phyloP scores from a whole-genome alignment of 2,329 filamentous ascomycete genomes.

The Karstenula rhodostoma region DNA sequence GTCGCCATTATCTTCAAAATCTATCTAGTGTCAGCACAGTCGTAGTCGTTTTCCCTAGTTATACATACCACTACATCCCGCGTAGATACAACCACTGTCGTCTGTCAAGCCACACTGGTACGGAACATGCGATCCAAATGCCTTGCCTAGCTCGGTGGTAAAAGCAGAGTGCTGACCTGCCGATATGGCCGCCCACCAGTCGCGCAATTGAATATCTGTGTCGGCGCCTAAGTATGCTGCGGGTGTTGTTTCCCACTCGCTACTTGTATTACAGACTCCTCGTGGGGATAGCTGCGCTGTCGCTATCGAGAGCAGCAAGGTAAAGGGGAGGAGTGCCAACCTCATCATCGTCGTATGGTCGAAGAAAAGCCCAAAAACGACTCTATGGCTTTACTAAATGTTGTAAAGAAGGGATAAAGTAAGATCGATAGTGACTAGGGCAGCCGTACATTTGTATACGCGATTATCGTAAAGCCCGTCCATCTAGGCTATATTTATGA shows the following conservation, averaged over 20 bases:
- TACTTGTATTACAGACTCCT: slow-evolving; percentile 5
- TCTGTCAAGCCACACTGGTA: slow-evolving; percentile 10
- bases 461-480: not conserved
- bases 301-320: not conserved
- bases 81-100: slow-evolving; percentile 9
- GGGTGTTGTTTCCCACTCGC: slow-evolving; percentile 1
- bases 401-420: no score
- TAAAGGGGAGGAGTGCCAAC: not conserved
- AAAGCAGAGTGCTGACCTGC: not conserved
- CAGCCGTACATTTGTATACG: not conserved
- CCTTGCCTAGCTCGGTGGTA: slow-evolving; percentile 4
- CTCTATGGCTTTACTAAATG: not conserved
- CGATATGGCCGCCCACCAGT: slow-evolving; percentile 6
- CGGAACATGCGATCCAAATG: slow-evolving; percentile 10
- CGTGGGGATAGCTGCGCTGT: not conserved
- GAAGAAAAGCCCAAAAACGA: not conserved
- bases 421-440: not conserved
- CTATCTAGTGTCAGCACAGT: not conserved
- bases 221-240: slow-evolving; percentile 1
- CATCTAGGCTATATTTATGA: not conserved
- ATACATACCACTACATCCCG: slow-evolving; percentile 11
- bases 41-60: not conserved
- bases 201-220: slow-evolving; percentile 1
- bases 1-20: slow-evolving; percentile 8
- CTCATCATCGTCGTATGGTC: not conserved